Base-by-base conservation (phyloP, 2,329 filamentous ascomycete species). In the Epichloe coenophiala region DNA sequence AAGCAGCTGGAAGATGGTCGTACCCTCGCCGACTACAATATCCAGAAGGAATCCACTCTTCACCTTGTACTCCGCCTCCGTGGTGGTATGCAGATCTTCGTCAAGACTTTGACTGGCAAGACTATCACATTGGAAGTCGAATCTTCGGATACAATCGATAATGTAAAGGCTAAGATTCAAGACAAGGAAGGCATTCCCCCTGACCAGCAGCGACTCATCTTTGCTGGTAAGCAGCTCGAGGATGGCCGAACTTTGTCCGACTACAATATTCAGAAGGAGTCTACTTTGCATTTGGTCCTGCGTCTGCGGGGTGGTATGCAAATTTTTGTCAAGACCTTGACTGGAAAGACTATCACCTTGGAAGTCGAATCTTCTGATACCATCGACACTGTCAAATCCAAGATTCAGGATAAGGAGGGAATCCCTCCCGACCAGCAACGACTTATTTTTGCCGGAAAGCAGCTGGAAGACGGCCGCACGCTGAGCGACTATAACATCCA, bases 181-280 rank as follows among this genome's bases (percentile, higher is more conserved):
- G 86, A 91, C 59, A 91, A 91, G 78, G 86, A 91, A 70, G 90
- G 90, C 23, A 95, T 96, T 50, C 90, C 90, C 17, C 90, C 90
- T 2, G 90, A 95, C 68, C 90, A 95, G 69, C 90, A 95, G 71
- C 88, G 90, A 61, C 73, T 95, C 12, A 95, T 95, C 65, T 95
- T 95, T 56, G 88, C 89, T 45, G 89, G 89, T 53, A 95, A 95
- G 80, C 88, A 95, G 69, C 72, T 95, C 1, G 88, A 95, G 66
- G 89, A 96, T 60, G 90, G 90, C 46, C 86, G 90, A 21, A 96
- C 90, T 1, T 75, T 96, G 0, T 85, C 81, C 47, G 91, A 96
- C 67, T 96, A 96, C 81, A 96, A 96, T 74, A 96, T 96, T 45
- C 91, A 97, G 69, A 91, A 91, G 73, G 87, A 91, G 64, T 86